A percentile compares a stretch with the other conserved stretches of the same genome.
Conservation (phyloP, 169 alveolate species). For the Plasmodium vivax region DNA sequence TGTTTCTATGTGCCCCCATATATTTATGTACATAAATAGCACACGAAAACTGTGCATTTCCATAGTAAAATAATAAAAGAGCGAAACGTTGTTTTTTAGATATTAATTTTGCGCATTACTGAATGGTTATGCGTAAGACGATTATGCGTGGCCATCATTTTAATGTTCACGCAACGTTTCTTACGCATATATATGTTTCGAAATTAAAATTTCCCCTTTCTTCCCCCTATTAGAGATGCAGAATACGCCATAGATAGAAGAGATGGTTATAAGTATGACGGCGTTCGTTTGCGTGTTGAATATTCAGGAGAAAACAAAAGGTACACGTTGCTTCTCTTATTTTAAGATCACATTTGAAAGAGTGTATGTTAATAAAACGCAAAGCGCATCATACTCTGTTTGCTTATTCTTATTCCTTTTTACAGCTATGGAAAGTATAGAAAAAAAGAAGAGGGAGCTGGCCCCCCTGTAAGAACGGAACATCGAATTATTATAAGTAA, state of each 20-base stretch:
- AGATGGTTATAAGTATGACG: constrained; percentile 80
- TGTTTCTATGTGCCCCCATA: neutral
- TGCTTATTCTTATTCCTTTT: constrained; percentile 4
- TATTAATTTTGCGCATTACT: constrained; percentile 1
- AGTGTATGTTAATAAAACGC: neutral
- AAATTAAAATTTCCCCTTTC: constrained; percentile 1
- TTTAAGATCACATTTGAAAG: neutral
- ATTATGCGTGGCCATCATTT: neutral
- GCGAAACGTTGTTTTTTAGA: neutral
- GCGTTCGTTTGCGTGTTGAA: constrained; percentile 84
- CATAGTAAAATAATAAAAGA: constrained; percentile 10
- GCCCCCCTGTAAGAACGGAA: constrained; percentile 82
- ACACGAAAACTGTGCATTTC: constrained; percentile 12
- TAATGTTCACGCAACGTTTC: constrained; percentile 8
- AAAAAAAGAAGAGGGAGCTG: constrained; percentile 58
- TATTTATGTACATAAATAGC: constrained; percentile 3
- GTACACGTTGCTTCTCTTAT: neutral
- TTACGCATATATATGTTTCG: constrained; percentile 10
- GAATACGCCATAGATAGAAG: constrained; percentile 84
- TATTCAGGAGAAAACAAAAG: constrained; percentile 80
- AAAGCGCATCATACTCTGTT: neutral
- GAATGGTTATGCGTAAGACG: neutral
- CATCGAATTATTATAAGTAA: constrained; percentile 80
- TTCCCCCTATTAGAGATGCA: constrained; percentile 75
- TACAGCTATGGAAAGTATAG: constrained; percentile 69